A percentile compares a stretch with the other conserved stretches of the same genome.
These are phyloP conservation scores for Herpetospermum pedunculosum DNA, from an alignment of 306 rosid species.

Conservation along the genomic window DNA sequence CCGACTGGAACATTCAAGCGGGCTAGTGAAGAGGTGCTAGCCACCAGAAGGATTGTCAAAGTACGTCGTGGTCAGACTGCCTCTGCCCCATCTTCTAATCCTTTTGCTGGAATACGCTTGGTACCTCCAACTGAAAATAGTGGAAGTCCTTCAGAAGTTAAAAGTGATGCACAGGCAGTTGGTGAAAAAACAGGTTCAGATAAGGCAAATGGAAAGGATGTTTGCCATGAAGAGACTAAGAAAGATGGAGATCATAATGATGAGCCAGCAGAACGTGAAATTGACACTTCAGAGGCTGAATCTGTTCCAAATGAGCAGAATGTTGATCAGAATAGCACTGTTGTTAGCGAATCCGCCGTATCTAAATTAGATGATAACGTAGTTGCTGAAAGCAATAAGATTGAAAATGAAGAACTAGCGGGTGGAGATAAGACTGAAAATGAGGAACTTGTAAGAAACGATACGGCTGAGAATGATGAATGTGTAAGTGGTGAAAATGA, in stretches of 20 bases:
- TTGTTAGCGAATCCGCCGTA: constrained; percentile 13
- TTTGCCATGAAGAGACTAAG: constrained; percentile 11
- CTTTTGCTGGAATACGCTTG: constrained; percentile 71
- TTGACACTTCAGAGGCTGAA: constrained; percentile 20
- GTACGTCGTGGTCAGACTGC: constrained; percentile 53
- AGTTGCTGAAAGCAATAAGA: constrained; percentile 4
- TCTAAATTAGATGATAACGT: constrained; percentile 19
- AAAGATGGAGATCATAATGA: constrained; percentile 21
- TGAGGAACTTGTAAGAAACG: neutral
- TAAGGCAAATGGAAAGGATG: constrained; percentile 21
- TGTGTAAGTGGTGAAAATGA: constrained; percentile 1
- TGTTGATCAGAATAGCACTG: constrained; percentile 15
- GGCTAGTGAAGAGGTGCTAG: constrained; percentile 84
- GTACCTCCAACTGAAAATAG: constrained; percentile 33
- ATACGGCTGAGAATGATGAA: neutral
- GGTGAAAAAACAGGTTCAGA: constrained; percentile 19
- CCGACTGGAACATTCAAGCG: constrained; percentile 73
- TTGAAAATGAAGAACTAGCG: neutral
- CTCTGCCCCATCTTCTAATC: constrained; percentile 58
- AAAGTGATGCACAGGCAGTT: constrained; percentile 23
- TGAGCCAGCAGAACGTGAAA: constrained; percentile 28
- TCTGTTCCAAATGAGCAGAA: constrained; percentile 21
- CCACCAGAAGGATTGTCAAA: constrained; percentile 73
- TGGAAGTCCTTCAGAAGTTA: constrained; percentile 27
- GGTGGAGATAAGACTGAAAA: neutral